Evolutionary conservation across 805 yeast species (phyloP).

Genomic region (Cyberlindnera petersonii): DNA sequence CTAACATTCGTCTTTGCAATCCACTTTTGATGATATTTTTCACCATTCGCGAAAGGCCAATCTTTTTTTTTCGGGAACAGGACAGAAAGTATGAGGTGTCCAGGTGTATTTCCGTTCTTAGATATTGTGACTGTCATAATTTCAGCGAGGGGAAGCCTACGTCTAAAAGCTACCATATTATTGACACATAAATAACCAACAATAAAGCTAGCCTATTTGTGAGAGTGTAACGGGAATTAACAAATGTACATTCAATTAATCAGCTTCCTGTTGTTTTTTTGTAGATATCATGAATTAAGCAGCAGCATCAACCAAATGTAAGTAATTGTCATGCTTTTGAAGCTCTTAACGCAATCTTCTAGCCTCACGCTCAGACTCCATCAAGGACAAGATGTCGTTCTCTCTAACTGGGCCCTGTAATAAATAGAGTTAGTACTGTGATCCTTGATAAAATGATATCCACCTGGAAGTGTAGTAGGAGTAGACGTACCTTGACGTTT

Average conservation of each 20-base stretch:
- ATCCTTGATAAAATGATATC: no score
- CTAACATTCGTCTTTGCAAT: neutral
- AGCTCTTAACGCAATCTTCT: conserved; percentile 76
- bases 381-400: conserved; percentile 96
- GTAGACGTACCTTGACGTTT: conserved; percentile 64
- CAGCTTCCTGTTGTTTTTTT: conserved; percentile 15
- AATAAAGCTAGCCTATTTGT: neutral
- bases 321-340: conserved; percentile 24
- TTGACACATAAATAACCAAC: neutral
- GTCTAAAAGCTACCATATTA: neutral
- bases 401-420: conserved; percentile 85
- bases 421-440: neutral
- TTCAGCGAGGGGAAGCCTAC: conserved; percentile 1
- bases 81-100: conserved; percentile 14
- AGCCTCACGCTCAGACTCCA: conserved; percentile 99
- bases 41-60: neutral
- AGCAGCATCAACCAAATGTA: conserved; percentile 12
- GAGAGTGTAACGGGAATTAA: conserved; percentile 16
- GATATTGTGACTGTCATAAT: conserved; percentile 20
- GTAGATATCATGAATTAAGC: conserved; percentile 14
- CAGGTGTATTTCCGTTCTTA: conserved; percentile 7
- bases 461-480: neutral
- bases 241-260: conserved; percentile 30
- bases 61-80: conserved; percentile 10
- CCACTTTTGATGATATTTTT: conserved; percentile 3